Conservation (phyloP, 495 filamentous ascomycete genomes). For the Daldinia loculata region DNA sequence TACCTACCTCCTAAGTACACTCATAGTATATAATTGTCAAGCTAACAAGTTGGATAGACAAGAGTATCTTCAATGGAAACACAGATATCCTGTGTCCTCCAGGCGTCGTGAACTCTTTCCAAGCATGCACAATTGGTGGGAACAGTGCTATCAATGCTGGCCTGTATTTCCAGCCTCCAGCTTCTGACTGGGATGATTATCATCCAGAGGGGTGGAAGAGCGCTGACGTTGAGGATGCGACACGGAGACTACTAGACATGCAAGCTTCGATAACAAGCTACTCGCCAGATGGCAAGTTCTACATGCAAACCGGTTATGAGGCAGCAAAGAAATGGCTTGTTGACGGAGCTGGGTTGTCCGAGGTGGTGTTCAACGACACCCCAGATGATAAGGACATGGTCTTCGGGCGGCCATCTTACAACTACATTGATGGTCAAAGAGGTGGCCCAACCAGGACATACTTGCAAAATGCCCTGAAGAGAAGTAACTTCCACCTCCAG, state of each 20-base stretch:
- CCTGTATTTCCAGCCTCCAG: conserved; percentile 60
- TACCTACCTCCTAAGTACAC: too few relatives aligned
- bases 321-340: conserved; percentile 62
- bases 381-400: conserved; percentile 64
- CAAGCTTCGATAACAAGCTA: conserved; percentile 64
- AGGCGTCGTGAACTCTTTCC: conserved; percentile 56
- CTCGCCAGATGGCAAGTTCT: conserved; percentile 63
- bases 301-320: conserved; percentile 63
- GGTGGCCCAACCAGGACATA: conserved; percentile 66
- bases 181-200: conserved; percentile 65
- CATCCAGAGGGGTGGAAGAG: conserved; percentile 69
- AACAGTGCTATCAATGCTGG: conserved; percentile 57
- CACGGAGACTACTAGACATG: conserved; percentile 58
- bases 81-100: conserved; percentile 47
- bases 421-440: conserved; percentile 62
- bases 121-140: conserved; percentile 67
- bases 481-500: conserved; percentile 62
- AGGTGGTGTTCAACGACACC: conserved; percentile 59
- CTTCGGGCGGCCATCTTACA: conserved; percentile 62
- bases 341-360: conserved; percentile 56
- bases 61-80: conserved; percentile 57
- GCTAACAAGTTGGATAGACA: conserved; percentile 46
- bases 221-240: conserved; percentile 59
- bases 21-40: neutral
- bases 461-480: conserved; percentile 59